phyloP scores from a whole-genome alignment of 139 green algal species.

The Chlorokybus atmophyticus region DNA sequence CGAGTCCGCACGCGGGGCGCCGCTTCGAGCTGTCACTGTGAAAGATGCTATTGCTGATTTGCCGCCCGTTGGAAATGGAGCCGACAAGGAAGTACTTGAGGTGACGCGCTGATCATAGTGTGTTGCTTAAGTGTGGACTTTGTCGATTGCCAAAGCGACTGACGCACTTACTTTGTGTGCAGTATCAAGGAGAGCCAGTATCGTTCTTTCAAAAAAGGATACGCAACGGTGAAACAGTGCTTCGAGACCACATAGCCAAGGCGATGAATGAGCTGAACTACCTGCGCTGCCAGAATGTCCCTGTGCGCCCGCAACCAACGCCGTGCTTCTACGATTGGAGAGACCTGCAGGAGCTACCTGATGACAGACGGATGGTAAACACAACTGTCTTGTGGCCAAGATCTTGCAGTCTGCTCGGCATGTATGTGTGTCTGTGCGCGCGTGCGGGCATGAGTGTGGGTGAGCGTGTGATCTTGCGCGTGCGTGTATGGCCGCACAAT shows the following conservation, averaged over 20 bases:
- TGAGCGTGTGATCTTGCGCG: slow-evolving; percentile 10
- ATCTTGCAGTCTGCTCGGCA: neutral
- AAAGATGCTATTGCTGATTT: slow-evolving; percentile 83
- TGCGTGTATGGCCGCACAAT: too few relatives aligned
- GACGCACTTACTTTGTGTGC: slow-evolving; percentile 8
- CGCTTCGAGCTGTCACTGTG: slow-evolving; percentile 78
- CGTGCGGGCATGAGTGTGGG: neutral
- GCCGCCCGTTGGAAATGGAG: slow-evolving; percentile 69
- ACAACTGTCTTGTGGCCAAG: slow-evolving; percentile 10
- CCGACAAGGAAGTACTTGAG: slow-evolving; percentile 37
- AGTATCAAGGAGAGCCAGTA: slow-evolving; percentile 38
- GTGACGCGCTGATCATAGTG: slow-evolving; percentile 4
- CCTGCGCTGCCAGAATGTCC: slow-evolving; percentile 81
- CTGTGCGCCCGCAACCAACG: slow-evolving; percentile 56
- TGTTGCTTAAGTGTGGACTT: neutral
- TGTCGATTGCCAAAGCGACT: neutral
- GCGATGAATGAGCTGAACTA: slow-evolving; percentile 93
- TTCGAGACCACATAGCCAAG: slow-evolving; percentile 89
- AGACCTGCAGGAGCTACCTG: slow-evolving; percentile 53
- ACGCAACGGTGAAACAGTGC: slow-evolving; percentile 29
- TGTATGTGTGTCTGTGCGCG: neutral
- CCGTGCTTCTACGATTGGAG: slow-evolving; percentile 91
- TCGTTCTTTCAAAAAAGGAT: slow-evolving; percentile 71
- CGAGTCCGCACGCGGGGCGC: slow-evolving; percentile 46
- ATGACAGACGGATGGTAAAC: slow-evolving; percentile 44